Conservation (phyloP, 164 flowering plant genomes). For the Santalum album region DNA sequence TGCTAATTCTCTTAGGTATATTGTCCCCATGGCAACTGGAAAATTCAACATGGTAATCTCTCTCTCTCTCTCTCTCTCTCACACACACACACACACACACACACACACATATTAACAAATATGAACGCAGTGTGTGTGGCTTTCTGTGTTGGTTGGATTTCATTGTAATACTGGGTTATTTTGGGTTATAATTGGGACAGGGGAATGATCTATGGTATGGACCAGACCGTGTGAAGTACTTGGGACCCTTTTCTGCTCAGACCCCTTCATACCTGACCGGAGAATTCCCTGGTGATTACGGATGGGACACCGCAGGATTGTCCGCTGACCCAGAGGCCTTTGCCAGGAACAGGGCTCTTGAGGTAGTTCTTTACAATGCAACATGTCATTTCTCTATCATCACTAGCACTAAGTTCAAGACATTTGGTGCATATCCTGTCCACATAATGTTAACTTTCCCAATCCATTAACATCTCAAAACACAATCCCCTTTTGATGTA, state of each 20-base stretch:
- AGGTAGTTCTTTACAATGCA: slow-evolving; percentile 43
- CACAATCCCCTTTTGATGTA: too few species aligned
- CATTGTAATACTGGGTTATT: background rate
- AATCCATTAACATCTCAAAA: too few species aligned
- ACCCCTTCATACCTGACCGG: slow-evolving; percentile 88
- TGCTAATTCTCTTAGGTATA: slow-evolving; percentile 59
- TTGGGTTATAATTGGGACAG: slow-evolving; percentile 16
- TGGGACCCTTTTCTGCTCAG: slow-evolving; percentile 97
- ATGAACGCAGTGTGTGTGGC: background rate
- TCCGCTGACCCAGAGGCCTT: slow-evolving; percentile 97
- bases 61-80: slow-evolving; percentile 2
- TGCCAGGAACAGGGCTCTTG: slow-evolving; percentile 90
- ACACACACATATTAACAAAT: background rate
- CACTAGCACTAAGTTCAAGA: too few species aligned
- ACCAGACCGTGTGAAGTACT: slow-evolving; percentile 85
- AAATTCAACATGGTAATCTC: slow-evolving; percentile 66
- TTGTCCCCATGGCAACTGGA: slow-evolving; percentile 50
- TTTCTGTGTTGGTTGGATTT: background rate
- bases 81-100: background rate
- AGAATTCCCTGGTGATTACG: slow-evolving; percentile 93
- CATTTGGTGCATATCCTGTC: too few species aligned
- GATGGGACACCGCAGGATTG: slow-evolving; percentile 94
- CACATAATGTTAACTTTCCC: too few species aligned
- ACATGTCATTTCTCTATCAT: too few species aligned
- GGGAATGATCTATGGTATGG: slow-evolving; percentile 86